Evolutionary conservation across 2,329 filamentous ascomycete species (phyloP).

Genomic region (Claviceps pusilla): DNA sequence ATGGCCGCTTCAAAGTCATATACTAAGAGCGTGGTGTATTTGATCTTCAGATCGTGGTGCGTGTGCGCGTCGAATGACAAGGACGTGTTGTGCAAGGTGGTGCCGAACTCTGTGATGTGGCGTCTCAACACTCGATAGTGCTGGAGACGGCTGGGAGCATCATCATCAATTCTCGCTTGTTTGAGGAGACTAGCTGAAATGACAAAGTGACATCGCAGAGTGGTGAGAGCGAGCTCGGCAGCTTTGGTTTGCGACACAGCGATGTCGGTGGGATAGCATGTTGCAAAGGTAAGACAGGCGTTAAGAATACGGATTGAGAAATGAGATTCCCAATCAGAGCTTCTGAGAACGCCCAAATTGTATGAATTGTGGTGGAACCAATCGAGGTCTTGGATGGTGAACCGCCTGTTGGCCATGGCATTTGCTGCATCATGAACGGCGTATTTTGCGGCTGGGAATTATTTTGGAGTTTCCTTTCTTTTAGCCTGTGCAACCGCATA

Average conservation of each 20-base stretch:
- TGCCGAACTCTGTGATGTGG: constrained; percentile 30
- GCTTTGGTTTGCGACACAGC: neutral
- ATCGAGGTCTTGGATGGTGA: constrained; percentile 52
- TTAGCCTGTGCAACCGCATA: neutral
- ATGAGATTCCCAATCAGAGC: constrained; percentile 36
- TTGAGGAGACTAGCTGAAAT: constrained; percentile 25
- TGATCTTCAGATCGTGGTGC: constrained; percentile 39
- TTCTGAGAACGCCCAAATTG: constrained; percentile 54
- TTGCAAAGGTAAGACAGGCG: constrained; percentile 37
- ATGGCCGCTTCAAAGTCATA: constrained; percentile 69
- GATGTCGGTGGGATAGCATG: constrained; percentile 31
- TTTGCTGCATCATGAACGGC: constrained; percentile 22
- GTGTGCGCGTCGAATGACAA: constrained; percentile 25
- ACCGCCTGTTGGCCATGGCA: constrained; percentile 30
- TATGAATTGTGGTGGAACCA: constrained; percentile 79
- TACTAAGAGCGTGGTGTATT: constrained; percentile 51
- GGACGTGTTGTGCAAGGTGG: neutral
- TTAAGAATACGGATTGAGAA: constrained; percentile 41
- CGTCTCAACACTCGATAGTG: constrained; percentile 46
- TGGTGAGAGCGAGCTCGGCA: constrained; percentile 22
- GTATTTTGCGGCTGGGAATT: constrained; percentile 12
- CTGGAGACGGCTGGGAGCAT: constrained; percentile 34
- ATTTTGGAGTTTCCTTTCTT: constrained; percentile 3
- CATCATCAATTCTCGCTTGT: constrained; percentile 6
- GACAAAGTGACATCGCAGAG: constrained; percentile 59